Percentiles rank a stretch among this genome's conserved stretches.
Evolutionary conservation across 148 eudicot genomes (phyloP).

Genomic region (Persicaria tinctoria): DNA sequence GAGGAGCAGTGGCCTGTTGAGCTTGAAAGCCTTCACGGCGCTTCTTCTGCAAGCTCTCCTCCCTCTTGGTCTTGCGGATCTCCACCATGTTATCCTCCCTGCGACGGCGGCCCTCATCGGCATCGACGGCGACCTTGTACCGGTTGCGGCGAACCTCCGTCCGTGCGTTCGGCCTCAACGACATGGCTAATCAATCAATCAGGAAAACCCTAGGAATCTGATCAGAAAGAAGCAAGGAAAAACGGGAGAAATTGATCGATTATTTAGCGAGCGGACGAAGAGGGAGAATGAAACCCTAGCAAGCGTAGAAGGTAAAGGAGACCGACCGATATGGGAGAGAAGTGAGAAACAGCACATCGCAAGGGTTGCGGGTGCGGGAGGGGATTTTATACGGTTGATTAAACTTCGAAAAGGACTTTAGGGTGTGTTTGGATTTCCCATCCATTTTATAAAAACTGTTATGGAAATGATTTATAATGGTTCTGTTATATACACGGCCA

Average conservation of each 20-base stretch:
- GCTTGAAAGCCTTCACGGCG: conserved; percentile 29
- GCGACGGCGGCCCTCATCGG: conserved; percentile 36
- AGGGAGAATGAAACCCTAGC: conserved; percentile 9
- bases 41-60: conserved; percentile 35
- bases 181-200: conserved; percentile 16
- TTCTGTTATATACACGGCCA: too few relatives aligned
- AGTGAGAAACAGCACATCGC: conserved; percentile 7
- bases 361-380: conserved; percentile 2
- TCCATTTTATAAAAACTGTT: too few relatives aligned
- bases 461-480: too few relatives aligned
- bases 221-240: background rate
- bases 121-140: conserved; percentile 46
- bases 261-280: background rate
- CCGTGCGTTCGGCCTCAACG: conserved; percentile 30
- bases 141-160: conserved; percentile 31
- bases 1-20: conserved; percentile 6
- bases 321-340: background rate
- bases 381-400: conserved; percentile 3
- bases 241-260: background rate
- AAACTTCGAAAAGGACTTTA: background rate
- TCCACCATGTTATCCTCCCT: conserved; percentile 46
- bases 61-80: conserved; percentile 38
- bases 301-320: conserved; percentile 2
- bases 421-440: too few relatives aligned
- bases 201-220: background rate